Percentiles rank a stretch among this genome's conserved stretches.
phyloP scores from a whole-genome alignment of 345 rosid species.

The Eucalyptus polybractea region DNA sequence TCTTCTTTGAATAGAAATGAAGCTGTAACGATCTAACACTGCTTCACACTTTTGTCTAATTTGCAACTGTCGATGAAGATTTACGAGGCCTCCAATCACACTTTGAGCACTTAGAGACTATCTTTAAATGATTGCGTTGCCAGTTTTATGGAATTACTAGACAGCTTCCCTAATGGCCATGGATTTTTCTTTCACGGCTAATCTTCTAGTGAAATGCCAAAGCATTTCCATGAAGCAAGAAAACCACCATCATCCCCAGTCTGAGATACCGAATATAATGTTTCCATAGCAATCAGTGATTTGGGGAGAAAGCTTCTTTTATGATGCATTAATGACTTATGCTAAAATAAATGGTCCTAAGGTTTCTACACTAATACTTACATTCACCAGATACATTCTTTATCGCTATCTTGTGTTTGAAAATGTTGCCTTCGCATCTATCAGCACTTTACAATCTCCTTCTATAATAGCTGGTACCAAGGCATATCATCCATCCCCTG shows the following conservation, averaged over 20 bases:
- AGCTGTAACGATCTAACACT: background rate
- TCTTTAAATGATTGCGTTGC: background rate
- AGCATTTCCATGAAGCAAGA: background rate
- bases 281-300: background rate
- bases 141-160: background rate
- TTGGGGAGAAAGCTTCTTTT: background rate
- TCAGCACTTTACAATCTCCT: background rate
- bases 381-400: background rate
- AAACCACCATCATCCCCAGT: background rate
- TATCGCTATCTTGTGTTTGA: background rate
- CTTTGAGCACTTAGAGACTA: background rate
- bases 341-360: background rate
- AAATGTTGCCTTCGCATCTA: background rate
- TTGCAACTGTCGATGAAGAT: background rate
- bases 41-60: background rate
- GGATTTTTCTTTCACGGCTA: background rate
- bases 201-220: background rate
- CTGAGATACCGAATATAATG: background rate
- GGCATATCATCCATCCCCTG: background rate
- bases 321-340: background rate
- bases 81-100: background rate
- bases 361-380: background rate
- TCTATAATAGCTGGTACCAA: background rate
- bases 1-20: background rate
- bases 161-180: background rate